phyloP scores from a whole-genome alignment of 2,329 filamentous ascomycete species.

The Penicillium janthinellum region DNA sequence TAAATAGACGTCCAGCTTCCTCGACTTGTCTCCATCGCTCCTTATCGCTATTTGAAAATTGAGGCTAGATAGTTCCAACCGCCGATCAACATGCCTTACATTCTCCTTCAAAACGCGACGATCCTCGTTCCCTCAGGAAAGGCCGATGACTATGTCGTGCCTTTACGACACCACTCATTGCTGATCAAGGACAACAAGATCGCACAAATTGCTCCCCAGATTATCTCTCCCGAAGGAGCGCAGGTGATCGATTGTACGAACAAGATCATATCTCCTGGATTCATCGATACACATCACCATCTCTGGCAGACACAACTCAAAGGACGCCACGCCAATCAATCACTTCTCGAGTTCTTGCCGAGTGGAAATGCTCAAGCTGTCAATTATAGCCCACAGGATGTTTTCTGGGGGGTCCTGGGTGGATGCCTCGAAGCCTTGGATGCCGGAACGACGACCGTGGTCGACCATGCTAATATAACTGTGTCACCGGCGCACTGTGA shows the following conservation, averaged over 20 bases:
- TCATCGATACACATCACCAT: conserved; percentile 45
- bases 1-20: too few relatives aligned
- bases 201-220: conserved; percentile 18
- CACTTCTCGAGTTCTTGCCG: conserved; percentile 45
- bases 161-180: neutral
- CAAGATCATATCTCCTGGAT: conserved; percentile 37
- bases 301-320: conserved; percentile 50
- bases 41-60: too few relatives aligned
- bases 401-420: conserved; percentile 48
- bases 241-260: conserved; percentile 45
- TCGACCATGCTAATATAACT: conserved; percentile 38
- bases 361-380: conserved; percentile 21
- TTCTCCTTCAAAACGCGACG: neutral
- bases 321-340: conserved; percentile 42
- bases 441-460: conserved; percentile 30
- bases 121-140: neutral
- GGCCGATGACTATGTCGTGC: neutral
- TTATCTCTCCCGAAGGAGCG: conserved; percentile 13
- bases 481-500: conserved; percentile 28
- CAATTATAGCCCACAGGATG: conserved; percentile 44
- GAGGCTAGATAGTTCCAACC: neutral
- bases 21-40: too few relatives aligned
- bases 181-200: conserved; percentile 28
- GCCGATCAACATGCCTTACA: neutral
- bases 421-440: conserved; percentile 28